phyloP scores from a whole-genome alignment of 2,329 filamentous ascomycete species.

The Apiospora koreana region DNA sequence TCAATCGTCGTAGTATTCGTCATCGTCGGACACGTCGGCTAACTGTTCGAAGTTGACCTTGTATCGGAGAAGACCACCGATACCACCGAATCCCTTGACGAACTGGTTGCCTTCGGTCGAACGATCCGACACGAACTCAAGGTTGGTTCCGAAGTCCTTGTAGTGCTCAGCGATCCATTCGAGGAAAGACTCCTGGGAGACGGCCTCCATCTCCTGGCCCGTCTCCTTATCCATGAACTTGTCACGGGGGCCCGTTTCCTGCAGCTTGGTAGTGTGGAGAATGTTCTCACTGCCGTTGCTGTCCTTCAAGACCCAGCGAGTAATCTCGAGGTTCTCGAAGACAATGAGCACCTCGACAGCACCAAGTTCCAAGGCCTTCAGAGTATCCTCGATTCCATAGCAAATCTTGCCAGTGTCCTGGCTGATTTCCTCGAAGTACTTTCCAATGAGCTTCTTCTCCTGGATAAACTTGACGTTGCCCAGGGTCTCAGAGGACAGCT shows the following conservation, averaged over 20 bases:
- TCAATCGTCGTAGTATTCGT: constrained; percentile 81
- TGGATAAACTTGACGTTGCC: constrained; percentile 99
- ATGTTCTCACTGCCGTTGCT: constrained; percentile 71
- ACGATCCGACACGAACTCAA: constrained; percentile 97
- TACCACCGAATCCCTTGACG: constrained; percentile 98
- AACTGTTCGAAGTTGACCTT: constrained; percentile 99
- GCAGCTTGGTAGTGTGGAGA: constrained; percentile 84
- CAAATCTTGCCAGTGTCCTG: constrained; percentile 96
- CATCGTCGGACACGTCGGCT: constrained; percentile 85
- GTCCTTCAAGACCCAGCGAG: constrained; percentile 85
- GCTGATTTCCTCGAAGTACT: constrained; percentile 98
- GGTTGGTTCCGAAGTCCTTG: constrained; percentile 92
- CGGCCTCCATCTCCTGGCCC: constrained; percentile 95
- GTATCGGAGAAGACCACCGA: constrained; percentile 95
- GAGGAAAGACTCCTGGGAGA: constrained; percentile 88
- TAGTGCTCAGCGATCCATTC: constrained; percentile 99
- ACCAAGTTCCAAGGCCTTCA: constrained; percentile 94
- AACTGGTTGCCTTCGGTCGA: constrained; percentile 99
- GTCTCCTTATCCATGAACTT: constrained; percentile 95
- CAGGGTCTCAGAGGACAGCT: constrained; percentile 90
- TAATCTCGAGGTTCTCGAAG: constrained; percentile 95
- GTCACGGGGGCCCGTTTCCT: constrained; percentile 74
- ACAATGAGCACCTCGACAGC: constrained; percentile 94
- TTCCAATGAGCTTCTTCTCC: constrained; percentile 99
- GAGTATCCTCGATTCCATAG: constrained; percentile 96